Evolutionary conservation across 2,329 filamentous ascomycete genomes (phyloP), one percentile per base, ranked within the genome.

Genomic region (Phialocephala subalpina): DNA sequence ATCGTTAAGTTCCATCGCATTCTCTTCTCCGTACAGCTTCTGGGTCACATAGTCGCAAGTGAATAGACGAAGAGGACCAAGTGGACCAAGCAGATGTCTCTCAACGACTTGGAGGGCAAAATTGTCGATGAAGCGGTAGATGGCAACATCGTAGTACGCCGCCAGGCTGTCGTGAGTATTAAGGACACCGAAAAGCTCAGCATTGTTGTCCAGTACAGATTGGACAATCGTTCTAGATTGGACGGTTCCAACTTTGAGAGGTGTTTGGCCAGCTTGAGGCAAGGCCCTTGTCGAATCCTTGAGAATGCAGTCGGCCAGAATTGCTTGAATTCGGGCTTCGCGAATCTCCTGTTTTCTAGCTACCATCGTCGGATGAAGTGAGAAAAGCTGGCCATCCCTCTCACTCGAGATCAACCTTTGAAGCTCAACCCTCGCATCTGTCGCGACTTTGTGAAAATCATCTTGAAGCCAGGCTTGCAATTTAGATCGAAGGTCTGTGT

Each of bases 391-490:
- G n/a, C 57, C 55, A 11, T 58, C 40, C 7, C 49, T 36, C 27
- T 72, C 67, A 58, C 69, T 62, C 6, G 22, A 35, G 16, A 70
- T 14, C 9, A 72, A 47, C 14, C 53, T 62, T 16, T 66, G n/a
- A 12, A 72, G 59, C 55, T 70, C 70, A 14, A 29, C 16, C 9
- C 57, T 60, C 1, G 70, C 69, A 57, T 66, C 33, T 11, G 49
- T 25, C 18, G 58, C 64, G 6, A 62, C 65, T 49, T 62, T 62
- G 9, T 42, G 35, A 18, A 60, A 65, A 22, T 69, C 67, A 12
- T 63, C 60, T 16, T 69, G 57, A 18, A 70, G 36, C 69, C 65
- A 72, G 9, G 47, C 29, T n/a, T 35, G 60, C 29, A 70, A 47
- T 12, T 67, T 69, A 8, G 49, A 14, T 18, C 64, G 60, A 55